These are phyloP conservation scores for Daldinia sp. DNA, from an alignment of 2,329 filamentous ascomycete genomes.

Conservation along the genomic window DNA sequence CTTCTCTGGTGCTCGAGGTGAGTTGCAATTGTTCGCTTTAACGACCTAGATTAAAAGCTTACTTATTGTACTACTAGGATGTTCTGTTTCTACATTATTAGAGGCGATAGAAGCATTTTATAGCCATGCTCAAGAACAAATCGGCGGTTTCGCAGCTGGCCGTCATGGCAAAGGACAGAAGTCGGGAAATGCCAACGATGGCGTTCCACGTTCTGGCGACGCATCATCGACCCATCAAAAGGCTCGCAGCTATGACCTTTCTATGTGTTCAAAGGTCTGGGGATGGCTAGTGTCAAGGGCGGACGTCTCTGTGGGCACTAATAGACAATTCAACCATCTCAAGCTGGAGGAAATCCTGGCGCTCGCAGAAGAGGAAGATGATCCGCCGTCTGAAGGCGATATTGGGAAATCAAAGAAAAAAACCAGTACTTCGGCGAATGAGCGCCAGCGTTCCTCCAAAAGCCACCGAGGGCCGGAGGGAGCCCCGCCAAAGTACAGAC, in stretches of 20 bases:
- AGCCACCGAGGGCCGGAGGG: not conserved
- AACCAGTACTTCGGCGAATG: conserved; percentile 5
- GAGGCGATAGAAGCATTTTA: conserved; percentile 43
- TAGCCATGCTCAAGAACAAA: conserved; percentile 1
- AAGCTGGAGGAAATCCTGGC: conserved; percentile 52
- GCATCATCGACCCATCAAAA: conserved; percentile 11
- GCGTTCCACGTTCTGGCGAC: not conserved
- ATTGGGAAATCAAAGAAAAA: conserved; percentile 8
- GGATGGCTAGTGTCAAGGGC: conserved; percentile 51
- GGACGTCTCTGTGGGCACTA: conserved; percentile 52
- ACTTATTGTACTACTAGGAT: conserved; percentile 38
- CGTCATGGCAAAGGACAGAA: conserved; percentile 2
- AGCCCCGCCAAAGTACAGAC: conserved; percentile 21
- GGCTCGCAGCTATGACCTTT: conserved; percentile 41
- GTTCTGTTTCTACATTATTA: conserved; percentile 41
- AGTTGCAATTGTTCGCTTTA: conserved; percentile 35
- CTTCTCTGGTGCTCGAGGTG: conserved; percentile 54
- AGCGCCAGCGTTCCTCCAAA: not conserved
- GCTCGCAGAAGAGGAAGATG: conserved; percentile 47
- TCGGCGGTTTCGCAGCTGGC: not conserved
- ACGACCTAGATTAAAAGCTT: conserved; percentile 14
- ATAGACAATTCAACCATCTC: conserved; percentile 49
- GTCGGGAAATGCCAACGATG: not conserved
- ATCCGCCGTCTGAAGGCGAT: not conserved
- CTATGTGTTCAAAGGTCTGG: conserved; percentile 53